Base-by-base conservation (phyloP, 2,329 filamentous ascomycete genomes). In the Botryosphaeria agaves region DNA sequence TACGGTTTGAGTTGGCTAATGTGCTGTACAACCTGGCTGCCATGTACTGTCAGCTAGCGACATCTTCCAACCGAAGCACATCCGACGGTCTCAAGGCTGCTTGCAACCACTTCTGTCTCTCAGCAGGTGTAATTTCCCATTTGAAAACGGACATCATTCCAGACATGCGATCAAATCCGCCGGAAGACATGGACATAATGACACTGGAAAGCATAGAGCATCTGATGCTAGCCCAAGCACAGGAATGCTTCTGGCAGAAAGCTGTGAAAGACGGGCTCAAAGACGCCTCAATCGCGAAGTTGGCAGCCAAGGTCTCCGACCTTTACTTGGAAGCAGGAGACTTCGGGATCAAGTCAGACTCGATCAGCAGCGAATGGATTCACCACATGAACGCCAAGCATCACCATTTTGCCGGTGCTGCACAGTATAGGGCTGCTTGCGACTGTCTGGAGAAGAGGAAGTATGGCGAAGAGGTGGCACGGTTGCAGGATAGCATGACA, bases 201-300 rank as follows among this genome's bases (percentile, higher is more conserved):
- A 94, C 85, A 0, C 62, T 98, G 28, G 79, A 87, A 43, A 82
- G 81, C 31, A 57, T 95, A 27, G 71, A 80, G 41, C 72, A 87
- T 49, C 64, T 98, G 18, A 72, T 92, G 50, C 66, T 98, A 7
- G 87, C 85, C 1, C 84, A 98, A 50, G 85, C 79, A 17, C 89
- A 98, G 48, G 89, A 98, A 56, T 95, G 85, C 49, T 95, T 89
- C 54, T 98, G 89, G 89, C 79, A 89, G 42, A 95, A 93, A 51
- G 87, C 89, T 1, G 85, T 92, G 34, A 85, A 91, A 60, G 87
- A 94, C 48, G 75, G 76, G 15, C 73, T 93, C 56, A 94, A 92
- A 51, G 89, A 98, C 49, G 79, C 74, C 2, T 82, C 78, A 1
- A 92, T 98, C 37, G 81, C 89, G 2, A 89, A 91, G 49, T 64